Percentiles rank a stretch among this genome's conserved stretches.
These are phyloP conservation scores for Suillus subluteus DNA, from an alignment of 768 basidiomycete species.

Conservation along the genomic window DNA sequence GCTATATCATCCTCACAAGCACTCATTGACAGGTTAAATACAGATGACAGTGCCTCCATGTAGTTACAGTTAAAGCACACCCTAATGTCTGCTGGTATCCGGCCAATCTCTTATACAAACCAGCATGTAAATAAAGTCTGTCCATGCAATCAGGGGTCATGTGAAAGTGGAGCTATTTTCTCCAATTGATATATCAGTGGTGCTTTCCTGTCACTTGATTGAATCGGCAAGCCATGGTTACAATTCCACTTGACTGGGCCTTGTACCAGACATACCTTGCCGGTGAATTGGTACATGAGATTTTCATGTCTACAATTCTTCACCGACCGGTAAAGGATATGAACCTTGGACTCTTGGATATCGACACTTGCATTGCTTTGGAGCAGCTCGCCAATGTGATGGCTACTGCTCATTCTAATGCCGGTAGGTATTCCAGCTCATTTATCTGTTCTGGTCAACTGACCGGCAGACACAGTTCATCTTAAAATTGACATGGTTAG, in stretches of 20 bases:
- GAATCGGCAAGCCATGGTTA: neutral
- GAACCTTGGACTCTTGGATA: neutral
- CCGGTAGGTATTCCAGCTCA: neutral
- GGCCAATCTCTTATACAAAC: neutral
- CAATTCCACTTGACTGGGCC: neutral
- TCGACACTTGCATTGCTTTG: neutral
- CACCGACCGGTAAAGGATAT: neutral
- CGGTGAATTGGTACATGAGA: neutral
- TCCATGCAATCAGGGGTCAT: neutral
- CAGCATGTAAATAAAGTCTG: neutral
- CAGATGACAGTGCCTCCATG: neutral
- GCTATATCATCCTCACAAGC: too few relatives aligned
- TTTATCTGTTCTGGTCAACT: neutral
- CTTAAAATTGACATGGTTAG: conserved; percentile 1
- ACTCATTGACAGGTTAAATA: neutral
- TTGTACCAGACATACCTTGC: conserved; percentile 2
- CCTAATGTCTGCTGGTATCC: neutral
- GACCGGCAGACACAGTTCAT: neutral
- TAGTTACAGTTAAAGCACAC: neutral
- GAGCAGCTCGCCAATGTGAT: neutral
- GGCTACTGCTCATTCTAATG: neutral
- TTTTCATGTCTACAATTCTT: neutral
- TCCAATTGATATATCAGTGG: neutral
- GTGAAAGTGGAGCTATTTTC: neutral
- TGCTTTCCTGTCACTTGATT: neutral